Evolutionary conservation across 768 basidiomycete genomes (phyloP), one percentile per base, ranked within the genome.

Genomic region (Pleurotus sapidus): DNA sequence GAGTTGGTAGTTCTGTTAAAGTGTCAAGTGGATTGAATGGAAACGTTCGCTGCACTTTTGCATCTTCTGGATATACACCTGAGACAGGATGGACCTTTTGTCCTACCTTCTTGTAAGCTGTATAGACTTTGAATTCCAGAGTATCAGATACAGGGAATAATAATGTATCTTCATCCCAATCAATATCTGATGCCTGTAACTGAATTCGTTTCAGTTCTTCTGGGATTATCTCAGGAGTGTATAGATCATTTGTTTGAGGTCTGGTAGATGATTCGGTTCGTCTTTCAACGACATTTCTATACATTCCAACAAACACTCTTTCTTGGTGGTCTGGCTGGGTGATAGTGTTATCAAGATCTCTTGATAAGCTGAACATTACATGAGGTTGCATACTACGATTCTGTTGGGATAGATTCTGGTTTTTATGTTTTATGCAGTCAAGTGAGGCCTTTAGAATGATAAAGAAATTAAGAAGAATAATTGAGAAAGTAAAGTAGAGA

Each of bases 21-120:
- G 54, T 49, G 1, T 23, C 4, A 0, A 74, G 58, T 0, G 68
- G 72, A 42, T 74, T 63, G 18, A 65, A 62, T 1, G 68, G 67
- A 42, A 72, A n/a, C 9, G 15, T 37, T 24, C 50, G 6, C 11
- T n/a, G 15, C 4, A 51, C 50, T 17, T 40, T 18, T 12, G 50
- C 50, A 18, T 34, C 8, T 34, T 51, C 50, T 4, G 63, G 61
- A 9, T 57, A 27, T 64, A 62, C 5, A 60, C 63, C 69, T 59
- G 73, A 47, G 3, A 7, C 70, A 61, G 51, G 75, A 57, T 11
- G 59, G 60, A 5, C 49, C n/a, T 55, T 69, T 61, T 47, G 71
- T 55, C 34, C 60, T 17, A 38, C 46, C 18, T 30, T 66, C 34
- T 49, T 73, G 47, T 23, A 65, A 3, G 59, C 59, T 8, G 59